Evolutionary conservation across 495 filamentous ascomycete genomes (phyloP).

Genomic region (Hyaloscypha finlandica): DNA sequence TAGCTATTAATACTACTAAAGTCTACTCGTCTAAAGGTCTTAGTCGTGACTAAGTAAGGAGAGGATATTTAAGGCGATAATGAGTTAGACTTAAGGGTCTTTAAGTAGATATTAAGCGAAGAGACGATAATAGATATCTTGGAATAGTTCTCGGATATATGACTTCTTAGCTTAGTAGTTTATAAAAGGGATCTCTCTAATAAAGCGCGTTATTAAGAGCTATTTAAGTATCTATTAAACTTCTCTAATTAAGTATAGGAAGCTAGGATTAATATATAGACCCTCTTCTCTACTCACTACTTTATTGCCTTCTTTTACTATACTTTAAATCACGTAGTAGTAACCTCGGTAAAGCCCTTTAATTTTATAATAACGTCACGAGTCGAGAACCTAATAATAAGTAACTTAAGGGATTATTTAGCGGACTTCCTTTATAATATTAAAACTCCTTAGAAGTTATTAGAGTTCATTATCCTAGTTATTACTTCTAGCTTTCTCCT

Average conservation of each 20-base stretch:
- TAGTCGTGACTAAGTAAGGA: constrained; percentile 26
- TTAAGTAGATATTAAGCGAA: constrained; percentile 24
- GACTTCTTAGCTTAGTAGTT: constrained; percentile 30
- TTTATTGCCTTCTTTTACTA: constrained; percentile 32
- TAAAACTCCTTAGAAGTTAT: constrained; percentile 9
- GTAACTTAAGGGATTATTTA: background rate
- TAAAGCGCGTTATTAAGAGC: constrained; percentile 10
- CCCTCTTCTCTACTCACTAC: constrained; percentile 32
- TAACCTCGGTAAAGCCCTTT: constrained; percentile 26
- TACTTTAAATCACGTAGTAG: constrained; percentile 27
- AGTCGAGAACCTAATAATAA: constrained; percentile 15
- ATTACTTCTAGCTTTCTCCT: constrained; percentile 38
- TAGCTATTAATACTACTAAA: constrained; percentile 22
- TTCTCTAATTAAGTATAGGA: constrained; percentile 14
- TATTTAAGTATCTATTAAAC: constrained; percentile 15
- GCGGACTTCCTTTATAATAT: constrained; percentile 30
- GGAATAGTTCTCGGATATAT: constrained; percentile 30
- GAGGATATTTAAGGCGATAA: constrained; percentile 12
- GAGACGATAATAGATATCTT: constrained; percentile 23
- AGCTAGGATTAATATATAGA: constrained; percentile 11
- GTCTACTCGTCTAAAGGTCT: constrained; percentile 23
- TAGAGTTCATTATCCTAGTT: constrained; percentile 27
- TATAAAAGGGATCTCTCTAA: constrained; percentile 11
- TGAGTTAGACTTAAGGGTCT: constrained; percentile 7
- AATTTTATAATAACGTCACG: constrained; percentile 31